Base-by-base conservation (phyloP, 306 rosid species). In the Trichosanthes cucumerina region DNA sequence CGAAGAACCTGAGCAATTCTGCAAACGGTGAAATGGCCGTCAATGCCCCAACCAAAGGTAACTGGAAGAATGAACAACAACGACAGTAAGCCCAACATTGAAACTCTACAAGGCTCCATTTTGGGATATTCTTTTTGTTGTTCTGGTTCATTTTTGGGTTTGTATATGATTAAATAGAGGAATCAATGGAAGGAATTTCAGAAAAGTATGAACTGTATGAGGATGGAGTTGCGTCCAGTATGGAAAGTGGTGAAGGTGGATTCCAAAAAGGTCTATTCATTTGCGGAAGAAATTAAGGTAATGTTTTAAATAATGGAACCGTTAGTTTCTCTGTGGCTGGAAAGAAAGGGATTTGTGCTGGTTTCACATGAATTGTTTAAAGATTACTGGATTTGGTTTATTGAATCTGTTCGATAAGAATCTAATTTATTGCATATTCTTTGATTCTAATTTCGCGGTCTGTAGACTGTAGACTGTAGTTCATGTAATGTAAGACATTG, bases 21-120 rank as follows among this genome's bases (percentile, higher is more conserved):
- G 54, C 98, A 93, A 63, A 87, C 43, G 34, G 86, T 78, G 76
- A 79, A 47, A 77, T 93, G 98, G 5, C 98, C 98, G 14, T 90
- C 93, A 1, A 69, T 77, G 50, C 98, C 93, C 98, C 97, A 93
- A 0, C 89, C 96, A 60, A 75, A 84, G 41, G 59, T 70, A 1
- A 68, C 80, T 60, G 90, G 92, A 78, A 88, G 76, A 31, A 87
- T 78, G 76, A 91, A 84, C 77, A 88, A 7, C 57, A 85, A 54
- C 5, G 72, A 77, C 10, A 85, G 19, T 70, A 86, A 4, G 36
- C 64, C 83, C 54, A 79, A 59, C 4, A 80, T n/a, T 54, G 59
- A 44, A 75, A 80, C 18, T 80, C 60, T 72, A 63, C n/a, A 46
- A 33, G 52, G 44, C 77, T 44, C 75, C 92, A 89, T 88, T 57